Percentiles rank a stretch among this genome's conserved stretches.
Evolutionary conservation across 73 alveolate species (phyloP).

Genomic region (Tetrahymena thermophila): DNA sequence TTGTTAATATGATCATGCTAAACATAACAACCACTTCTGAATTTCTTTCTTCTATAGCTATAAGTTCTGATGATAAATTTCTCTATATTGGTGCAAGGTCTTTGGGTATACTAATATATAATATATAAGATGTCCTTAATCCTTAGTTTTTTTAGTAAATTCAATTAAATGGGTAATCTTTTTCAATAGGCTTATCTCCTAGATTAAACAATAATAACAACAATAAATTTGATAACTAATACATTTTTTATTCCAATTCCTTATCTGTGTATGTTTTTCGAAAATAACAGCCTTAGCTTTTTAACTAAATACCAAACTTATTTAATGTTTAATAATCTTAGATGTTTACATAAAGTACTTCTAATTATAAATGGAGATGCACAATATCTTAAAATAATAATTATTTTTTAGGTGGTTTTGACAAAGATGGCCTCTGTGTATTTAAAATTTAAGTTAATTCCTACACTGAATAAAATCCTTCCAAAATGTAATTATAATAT

Average conservation of each 20-base stretch:
- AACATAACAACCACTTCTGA: neutral
- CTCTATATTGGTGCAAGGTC: neutral
- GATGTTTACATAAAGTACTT: neutral
- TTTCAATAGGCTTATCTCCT: neutral
- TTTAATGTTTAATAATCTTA: neutral
- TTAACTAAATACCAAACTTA: neutral
- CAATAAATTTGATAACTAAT: neutral
- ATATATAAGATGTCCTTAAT: neutral
- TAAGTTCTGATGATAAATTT: neutral
- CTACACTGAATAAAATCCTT: neutral
- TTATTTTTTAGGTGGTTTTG: neutral
- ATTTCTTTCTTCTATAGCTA: neutral
- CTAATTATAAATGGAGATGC: neutral
- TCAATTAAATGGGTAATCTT: neutral
- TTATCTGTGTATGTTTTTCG: neutral
- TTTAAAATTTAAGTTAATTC: neutral
- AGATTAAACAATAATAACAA: neutral
- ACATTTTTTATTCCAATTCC: neutral
- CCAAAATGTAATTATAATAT: neutral
- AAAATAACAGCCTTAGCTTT: neutral
- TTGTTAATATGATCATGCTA: neutral
- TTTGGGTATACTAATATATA: neutral
- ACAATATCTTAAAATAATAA: neutral
- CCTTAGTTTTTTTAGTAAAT: neutral
- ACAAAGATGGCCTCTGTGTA: neutral